phyloP scores from a whole-genome alignment of 345 rosid genomes.

The Hypericum perforatum region DNA sequence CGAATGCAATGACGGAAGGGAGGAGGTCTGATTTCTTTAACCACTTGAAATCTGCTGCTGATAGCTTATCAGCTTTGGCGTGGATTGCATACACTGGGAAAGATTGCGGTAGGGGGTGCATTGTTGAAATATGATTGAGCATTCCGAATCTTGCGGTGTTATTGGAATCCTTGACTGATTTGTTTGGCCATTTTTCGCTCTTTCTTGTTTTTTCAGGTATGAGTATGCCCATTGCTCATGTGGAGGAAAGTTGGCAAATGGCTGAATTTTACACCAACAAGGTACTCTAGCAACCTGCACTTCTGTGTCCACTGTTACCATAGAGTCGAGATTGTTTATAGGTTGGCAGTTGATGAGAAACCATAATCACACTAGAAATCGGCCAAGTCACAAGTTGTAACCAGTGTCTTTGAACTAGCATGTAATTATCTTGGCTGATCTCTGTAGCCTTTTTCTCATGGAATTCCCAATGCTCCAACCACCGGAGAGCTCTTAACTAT shows the following conservation, averaged over 20 bases:
- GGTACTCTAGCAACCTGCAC: too few relatives aligned
- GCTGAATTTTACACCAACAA: slow-evolving; percentile 97
- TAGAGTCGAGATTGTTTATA: too few relatives aligned
- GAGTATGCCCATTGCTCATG: slow-evolving; percentile 96
- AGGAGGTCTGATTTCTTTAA: slow-evolving; percentile 79
- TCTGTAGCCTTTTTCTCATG: too few relatives aligned
- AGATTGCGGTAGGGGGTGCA: slow-evolving; percentile 65
- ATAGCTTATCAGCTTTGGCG: slow-evolving; percentile 76
- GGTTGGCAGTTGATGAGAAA: too few relatives aligned
- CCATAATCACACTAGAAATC: too few relatives aligned
- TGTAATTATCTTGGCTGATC: too few relatives aligned
- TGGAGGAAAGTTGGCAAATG: slow-evolving; percentile 98
- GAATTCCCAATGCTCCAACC: too few relatives aligned
- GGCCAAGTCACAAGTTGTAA: too few relatives aligned
- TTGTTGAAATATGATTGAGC: background rate
- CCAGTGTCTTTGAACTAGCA: too few relatives aligned
- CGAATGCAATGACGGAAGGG: slow-evolving; percentile 68
- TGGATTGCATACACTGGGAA: slow-evolving; percentile 94
- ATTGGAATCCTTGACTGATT: background rate
- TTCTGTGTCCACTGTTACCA: too few relatives aligned
- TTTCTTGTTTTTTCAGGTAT: slow-evolving; percentile 46
- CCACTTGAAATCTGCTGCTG: slow-evolving; percentile 74
- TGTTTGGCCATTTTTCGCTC: slow-evolving; percentile 1
- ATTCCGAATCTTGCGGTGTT: background rate
- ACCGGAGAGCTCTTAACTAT: too few relatives aligned